Base-by-base conservation (phyloP, 2,329 filamentous ascomycete genomes). In the Mycocentrospora acerina region DNA sequence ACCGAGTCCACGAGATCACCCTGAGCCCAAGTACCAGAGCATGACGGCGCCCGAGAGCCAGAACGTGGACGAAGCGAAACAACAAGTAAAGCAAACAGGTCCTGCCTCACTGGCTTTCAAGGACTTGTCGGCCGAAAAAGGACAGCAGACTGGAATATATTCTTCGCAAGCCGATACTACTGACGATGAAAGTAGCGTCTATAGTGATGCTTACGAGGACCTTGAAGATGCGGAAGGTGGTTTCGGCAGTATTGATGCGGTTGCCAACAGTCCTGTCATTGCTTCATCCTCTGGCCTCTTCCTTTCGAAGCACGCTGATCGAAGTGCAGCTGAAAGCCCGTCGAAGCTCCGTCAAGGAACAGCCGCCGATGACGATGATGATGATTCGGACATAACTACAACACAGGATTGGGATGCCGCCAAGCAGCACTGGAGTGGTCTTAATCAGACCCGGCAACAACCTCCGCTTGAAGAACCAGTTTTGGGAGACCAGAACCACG, bases 191-290 rank as follows among this genome's bases (percentile, higher is more conserved):
- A 66, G 59, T 40, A 83, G 78, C 44, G 76, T 87, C 16, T 90
- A 88, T 59, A 88, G 83, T 48, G 87, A 90, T 64, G 86, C 86
- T 1, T 84, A 84, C 37, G 87, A 90, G 64, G 84, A 89, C 44
- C 70, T 85, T 0, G 80, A 79, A 0, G 82, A 88, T 11, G 57
- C 75, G 4, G 82, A 85, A 26, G 78, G 79, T 31, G 86, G 83
- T 0, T 90, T 88, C 55, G 74, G 81, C 56, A 90, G 85, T 4
- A 72, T 90, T 7, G 78, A 90, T 62, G 86, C 86, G 9, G 79
- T 90, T 7, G 76, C 88, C 1, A 78, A 83, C 14, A 81, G 76
- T 31, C 81, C 85, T 3, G 53, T 72, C 2, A 46, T 59, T 35
- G 47, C 61, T 24, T 51, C 57, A 30, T 29, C 53, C 30, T 29